phyloP scores from a whole-genome alignment of 768 basidiomycete species.

The Lyophyllum decastes region DNA sequence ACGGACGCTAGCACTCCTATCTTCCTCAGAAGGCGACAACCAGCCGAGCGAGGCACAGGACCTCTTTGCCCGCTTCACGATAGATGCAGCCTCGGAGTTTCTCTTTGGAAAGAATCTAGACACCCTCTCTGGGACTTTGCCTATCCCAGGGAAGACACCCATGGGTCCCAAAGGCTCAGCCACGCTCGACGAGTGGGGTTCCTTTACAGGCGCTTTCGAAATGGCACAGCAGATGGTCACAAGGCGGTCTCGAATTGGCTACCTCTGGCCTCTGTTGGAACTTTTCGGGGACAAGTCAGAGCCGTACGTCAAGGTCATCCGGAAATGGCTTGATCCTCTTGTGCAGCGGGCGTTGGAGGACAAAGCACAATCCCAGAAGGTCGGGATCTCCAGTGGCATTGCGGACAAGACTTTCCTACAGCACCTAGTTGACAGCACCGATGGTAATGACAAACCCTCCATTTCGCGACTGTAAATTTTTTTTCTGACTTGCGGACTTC shows the following conservation, averaged over 20 bases:
- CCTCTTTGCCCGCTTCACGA: conserved; percentile 64
- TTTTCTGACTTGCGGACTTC: neutral
- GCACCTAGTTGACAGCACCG: conserved; percentile 65
- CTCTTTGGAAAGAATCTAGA: conserved; percentile 68
- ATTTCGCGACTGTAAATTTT: neutral
- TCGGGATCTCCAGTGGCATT: conserved; percentile 37
- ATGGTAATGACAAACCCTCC: conserved; percentile 45
- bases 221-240: conserved; percentile 56
- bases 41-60: conserved; percentile 67
- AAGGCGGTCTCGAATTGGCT: conserved; percentile 50
- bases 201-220: conserved; percentile 61
- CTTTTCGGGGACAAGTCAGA: conserved; percentile 55
- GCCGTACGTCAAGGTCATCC: conserved; percentile 50
- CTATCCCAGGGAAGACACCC: conserved; percentile 42
- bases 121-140: conserved; percentile 57
- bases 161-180: conserved; percentile 63
- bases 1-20: conserved; percentile 51
- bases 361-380: conserved; percentile 37
- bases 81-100: conserved; percentile 75
- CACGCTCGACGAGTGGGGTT: conserved; percentile 61
- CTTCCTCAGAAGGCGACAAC: conserved; percentile 33
- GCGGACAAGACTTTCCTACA: conserved; percentile 66
- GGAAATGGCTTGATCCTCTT: conserved; percentile 63
- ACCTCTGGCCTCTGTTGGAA: conserved; percentile 63
- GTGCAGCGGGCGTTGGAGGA: conserved; percentile 53